phyloP scores from a whole-genome alignment of 768 basidiomycete genomes.

The Russula foetens region DNA sequence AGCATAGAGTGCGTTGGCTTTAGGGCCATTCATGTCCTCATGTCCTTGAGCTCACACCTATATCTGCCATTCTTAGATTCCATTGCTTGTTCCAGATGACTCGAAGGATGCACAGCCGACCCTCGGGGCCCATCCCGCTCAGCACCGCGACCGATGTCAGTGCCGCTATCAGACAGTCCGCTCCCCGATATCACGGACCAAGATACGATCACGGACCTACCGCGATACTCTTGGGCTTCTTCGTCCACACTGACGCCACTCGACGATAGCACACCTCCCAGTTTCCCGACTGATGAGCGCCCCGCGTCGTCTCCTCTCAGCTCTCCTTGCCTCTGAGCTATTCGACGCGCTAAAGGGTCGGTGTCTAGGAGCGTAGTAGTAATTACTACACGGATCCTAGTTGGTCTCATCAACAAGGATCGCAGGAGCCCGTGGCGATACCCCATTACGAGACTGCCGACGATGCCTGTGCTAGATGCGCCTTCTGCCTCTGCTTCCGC shows the following conservation, averaged over 20 bases:
- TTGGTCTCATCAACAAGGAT: too few species aligned
- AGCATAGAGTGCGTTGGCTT: background rate
- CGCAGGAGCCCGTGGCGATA: too few species aligned
- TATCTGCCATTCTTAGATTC: background rate
- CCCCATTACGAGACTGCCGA: too few species aligned
- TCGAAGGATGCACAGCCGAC: background rate
- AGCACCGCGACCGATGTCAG: background rate
- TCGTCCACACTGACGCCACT: conserved; percentile 3
- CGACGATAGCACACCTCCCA: background rate
- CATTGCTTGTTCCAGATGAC: background rate
- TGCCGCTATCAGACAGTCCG: background rate
- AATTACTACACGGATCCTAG: too few species aligned
- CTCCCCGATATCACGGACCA: background rate
- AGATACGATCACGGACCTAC: too few species aligned
- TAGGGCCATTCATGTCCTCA: background rate
- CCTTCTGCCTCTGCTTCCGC: too few species aligned
- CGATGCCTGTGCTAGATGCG: too few species aligned
- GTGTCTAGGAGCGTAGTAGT: too few species aligned
- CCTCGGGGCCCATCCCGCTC: background rate
- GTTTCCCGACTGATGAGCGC: background rate
- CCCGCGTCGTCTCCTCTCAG: conserved; percentile 13
- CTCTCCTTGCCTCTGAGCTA: too few species aligned
- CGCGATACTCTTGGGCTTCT: background rate
- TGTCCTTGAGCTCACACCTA: background rate
- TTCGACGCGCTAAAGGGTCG: too few species aligned